Conservation (phyloP, 2,329 filamentous ascomycete genomes). For the Penicillium sp. region DNA sequence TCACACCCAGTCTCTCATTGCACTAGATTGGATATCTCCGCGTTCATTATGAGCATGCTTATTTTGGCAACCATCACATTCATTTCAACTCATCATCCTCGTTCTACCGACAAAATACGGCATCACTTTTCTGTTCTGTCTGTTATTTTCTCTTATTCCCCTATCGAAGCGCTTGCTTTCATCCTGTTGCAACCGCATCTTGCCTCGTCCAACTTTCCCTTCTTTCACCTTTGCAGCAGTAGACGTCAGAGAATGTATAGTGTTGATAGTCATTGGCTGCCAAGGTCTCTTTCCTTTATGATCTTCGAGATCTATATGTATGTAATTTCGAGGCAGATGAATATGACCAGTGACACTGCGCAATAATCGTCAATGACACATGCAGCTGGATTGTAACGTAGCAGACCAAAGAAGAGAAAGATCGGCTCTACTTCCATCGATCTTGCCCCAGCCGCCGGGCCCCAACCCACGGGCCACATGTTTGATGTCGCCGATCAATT, state of each 20-base stretch:
- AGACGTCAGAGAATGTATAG: slow-evolving; percentile 5
- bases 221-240: slow-evolving; percentile 7
- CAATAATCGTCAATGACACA: neutral
- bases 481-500: too few relatives aligned
- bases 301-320: slow-evolving; percentile 21
- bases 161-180: slow-evolving; percentile 14
- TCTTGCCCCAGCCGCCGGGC: too few relatives aligned
- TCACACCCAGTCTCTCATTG: slow-evolving; percentile 11
- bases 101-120: slow-evolving; percentile 12
- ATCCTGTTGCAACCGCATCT: slow-evolving; percentile 1
- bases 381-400: neutral
- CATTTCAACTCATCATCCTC: slow-evolving; percentile 14
- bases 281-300: slow-evolving; percentile 6
- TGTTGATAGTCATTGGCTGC: slow-evolving; percentile 4
- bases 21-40: slow-evolving; percentile 18
- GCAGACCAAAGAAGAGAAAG: neutral
- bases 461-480: too few relatives aligned
- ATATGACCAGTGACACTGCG: neutral
- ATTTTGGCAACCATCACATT: slow-evolving; percentile 19
- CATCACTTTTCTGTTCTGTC: slow-evolving; percentile 4
- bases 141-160: slow-evolving; percentile 20
- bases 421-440: too few relatives aligned
- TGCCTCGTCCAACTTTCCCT: slow-evolving; percentile 12
- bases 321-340: slow-evolving; percentile 26
- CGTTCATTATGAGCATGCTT: slow-evolving; percentile 16